Conservation (phyloP, 2,329 filamentous ascomycete species). For the Pseudonectria buxi region DNA sequence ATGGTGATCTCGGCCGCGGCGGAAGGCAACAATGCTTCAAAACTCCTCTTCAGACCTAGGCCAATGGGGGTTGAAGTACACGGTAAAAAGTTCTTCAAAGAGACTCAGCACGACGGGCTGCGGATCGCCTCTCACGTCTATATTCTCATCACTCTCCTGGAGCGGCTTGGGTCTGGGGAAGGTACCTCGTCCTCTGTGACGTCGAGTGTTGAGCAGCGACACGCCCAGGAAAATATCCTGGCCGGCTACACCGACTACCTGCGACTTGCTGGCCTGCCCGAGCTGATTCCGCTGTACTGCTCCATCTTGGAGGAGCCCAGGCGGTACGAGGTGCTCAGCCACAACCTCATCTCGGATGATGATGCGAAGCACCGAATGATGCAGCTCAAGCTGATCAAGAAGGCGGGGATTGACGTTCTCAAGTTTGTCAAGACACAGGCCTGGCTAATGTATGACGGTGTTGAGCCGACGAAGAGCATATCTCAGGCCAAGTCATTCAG, state of each 20-base stretch:
- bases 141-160: slow-evolving; percentile 61
- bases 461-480: slow-evolving; percentile 25
- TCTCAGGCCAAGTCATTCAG: slow-evolving; percentile 42
- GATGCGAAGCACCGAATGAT: slow-evolving; percentile 57
- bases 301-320: slow-evolving; percentile 63
- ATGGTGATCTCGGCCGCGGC: slow-evolving; percentile 26
- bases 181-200: slow-evolving; percentile 7
- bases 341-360: slow-evolving; percentile 67
- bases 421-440: slow-evolving; percentile 68
- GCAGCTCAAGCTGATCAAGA: slow-evolving; percentile 68
- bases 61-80: slow-evolving; percentile 27
- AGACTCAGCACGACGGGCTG: slow-evolving; percentile 56
- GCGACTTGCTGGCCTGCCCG: slow-evolving; percentile 62
- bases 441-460: slow-evolving; percentile 42
- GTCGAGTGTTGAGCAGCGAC: slow-evolving; percentile 22
- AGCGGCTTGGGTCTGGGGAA: slow-evolving; percentile 39
- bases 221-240: slow-evolving; percentile 66
- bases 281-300: slow-evolving; percentile 82
- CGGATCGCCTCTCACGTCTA: slow-evolving; percentile 62
- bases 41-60: slow-evolving; percentile 19
- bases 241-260: slow-evolving; percentile 77
- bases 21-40: slow-evolving; percentile 16
- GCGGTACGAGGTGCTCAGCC: slow-evolving; percentile 64
- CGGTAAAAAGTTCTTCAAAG: slow-evolving; percentile 42
- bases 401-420: slow-evolving; percentile 64